Evolutionary conservation across 2,329 filamentous ascomycete species (phyloP).

Genomic region (Trichoderma atroviride): DNA sequence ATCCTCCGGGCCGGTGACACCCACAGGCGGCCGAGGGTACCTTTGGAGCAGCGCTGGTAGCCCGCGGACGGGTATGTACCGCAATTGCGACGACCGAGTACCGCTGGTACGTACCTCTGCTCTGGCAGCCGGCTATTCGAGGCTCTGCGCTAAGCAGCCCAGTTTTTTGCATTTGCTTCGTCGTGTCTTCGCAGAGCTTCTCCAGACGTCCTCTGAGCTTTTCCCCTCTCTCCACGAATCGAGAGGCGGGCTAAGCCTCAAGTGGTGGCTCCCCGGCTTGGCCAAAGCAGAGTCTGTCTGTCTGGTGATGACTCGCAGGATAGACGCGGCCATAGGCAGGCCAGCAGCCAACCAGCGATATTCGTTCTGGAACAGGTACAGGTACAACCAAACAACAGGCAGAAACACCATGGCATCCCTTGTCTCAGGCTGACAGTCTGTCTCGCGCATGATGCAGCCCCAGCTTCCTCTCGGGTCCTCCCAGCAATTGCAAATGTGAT

Average conservation of each 20-base stretch:
- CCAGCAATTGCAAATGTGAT: slow-evolving; percentile 25
- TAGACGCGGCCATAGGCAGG: not conserved
- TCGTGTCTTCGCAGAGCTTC: slow-evolving; percentile 26
- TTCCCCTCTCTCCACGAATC: slow-evolving; percentile 12
- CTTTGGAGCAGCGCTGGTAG: not conserved
- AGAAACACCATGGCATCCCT: slow-evolving; percentile 7
- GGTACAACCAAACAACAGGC: not conserved
- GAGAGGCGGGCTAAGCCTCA: slow-evolving; percentile 8
- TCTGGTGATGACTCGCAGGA: not conserved
- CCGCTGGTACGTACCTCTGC: slow-evolving; percentile 7
- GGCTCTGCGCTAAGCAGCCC: slow-evolving; percentile 34
- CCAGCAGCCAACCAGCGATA: not conserved
- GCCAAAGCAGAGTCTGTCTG: not conserved
- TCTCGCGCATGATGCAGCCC: not conserved
- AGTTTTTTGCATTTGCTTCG: slow-evolving; percentile 13
- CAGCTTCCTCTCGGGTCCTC: not conserved
- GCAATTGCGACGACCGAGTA: not conserved
- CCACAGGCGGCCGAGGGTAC: slow-evolving; percentile 9
- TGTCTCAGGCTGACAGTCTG: slow-evolving; percentile 1
- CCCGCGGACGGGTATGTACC: not conserved
- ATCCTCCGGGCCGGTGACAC: slow-evolving; percentile 20
- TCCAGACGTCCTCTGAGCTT: slow-evolving; percentile 12
- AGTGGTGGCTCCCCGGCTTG: not conserved
- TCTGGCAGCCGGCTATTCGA: slow-evolving; percentile 40
- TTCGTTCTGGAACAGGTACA: not conserved